Evolutionary conservation across 345 rosid species (phyloP).

Genomic region (Cardiospermum halicacabum): DNA sequence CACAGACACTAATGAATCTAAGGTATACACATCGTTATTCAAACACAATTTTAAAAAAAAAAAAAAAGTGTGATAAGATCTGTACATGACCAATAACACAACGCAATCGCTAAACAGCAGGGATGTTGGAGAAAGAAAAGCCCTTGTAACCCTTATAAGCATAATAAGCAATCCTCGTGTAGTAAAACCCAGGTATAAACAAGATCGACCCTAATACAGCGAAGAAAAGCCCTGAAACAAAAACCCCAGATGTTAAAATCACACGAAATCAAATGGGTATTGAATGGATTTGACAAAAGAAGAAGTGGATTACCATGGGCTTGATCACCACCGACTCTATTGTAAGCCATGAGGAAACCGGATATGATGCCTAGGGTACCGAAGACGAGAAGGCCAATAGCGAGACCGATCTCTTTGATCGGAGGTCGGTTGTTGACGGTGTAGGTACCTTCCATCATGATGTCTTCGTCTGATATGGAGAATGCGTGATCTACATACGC

Average conservation of each 20-base stretch:
- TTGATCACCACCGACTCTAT: conserved; percentile 84
- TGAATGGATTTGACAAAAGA: neutral
- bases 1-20: neutral
- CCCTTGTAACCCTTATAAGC: conserved; percentile 97
- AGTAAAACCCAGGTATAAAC: conserved; percentile 92
- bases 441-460: conserved; percentile 67
- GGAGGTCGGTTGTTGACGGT: conserved; percentile 77
- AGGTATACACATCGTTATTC: conserved; percentile 1
- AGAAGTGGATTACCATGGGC: conserved; percentile 53
- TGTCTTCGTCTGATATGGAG: conserved; percentile 90
- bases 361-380: conserved; percentile 69
- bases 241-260: neutral
- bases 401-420: conserved; percentile 87
- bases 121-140: conserved; percentile 90
- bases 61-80: conserved; percentile 10
- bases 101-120: conserved; percentile 55
- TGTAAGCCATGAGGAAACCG: conserved; percentile 68
- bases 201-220: conserved; percentile 69
- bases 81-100: conserved; percentile 21
- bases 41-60: conserved; percentile 3
- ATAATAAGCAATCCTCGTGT: conserved; percentile 86
- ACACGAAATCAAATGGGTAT: neutral
- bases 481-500: conserved; percentile 97
- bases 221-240: conserved; percentile 77
- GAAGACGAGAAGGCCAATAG: conserved; percentile 79